Evolutionary conservation across 768 basidiomycete species (phyloP).

Genomic region (Termitomyces sp.): DNA sequence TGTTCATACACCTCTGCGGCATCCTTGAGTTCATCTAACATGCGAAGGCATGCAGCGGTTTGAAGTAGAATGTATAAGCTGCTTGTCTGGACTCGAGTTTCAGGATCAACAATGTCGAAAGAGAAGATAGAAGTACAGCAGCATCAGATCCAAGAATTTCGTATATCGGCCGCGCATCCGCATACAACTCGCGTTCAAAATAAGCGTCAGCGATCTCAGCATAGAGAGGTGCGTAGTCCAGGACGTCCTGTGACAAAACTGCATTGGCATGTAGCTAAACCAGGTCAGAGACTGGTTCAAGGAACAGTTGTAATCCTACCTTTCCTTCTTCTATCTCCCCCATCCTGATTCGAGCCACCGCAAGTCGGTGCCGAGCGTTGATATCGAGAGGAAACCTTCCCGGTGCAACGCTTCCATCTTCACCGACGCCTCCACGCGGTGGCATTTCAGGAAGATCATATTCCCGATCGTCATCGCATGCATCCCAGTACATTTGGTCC

Average conservation of each 20-base stretch:
- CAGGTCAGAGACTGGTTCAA: not conserved
- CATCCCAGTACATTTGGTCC: constrained; percentile 74
- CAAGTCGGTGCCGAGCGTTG: constrained; percentile 78
- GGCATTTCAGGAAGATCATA: constrained; percentile 51
- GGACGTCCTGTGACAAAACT: constrained; percentile 64
- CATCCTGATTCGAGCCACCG: constrained; percentile 75
- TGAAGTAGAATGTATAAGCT: constrained; percentile 66
- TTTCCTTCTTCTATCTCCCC: constrained; percentile 78
- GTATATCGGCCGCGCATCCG: constrained; percentile 76
- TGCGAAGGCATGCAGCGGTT: constrained; percentile 77
- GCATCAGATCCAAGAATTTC: constrained; percentile 71
- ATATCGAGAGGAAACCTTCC: constrained; percentile 64
- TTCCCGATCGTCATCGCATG: constrained; percentile 83
- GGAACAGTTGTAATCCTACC: constrained; percentile 35
- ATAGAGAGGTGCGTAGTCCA: constrained; percentile 75
- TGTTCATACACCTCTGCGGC: constrained; percentile 83
- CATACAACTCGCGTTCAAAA: constrained; percentile 69
- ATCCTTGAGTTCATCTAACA: constrained; percentile 66
- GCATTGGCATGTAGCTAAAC: constrained; percentile 69
- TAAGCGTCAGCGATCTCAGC: constrained; percentile 83
- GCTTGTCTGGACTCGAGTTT: constrained; percentile 49
- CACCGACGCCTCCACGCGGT: constrained; percentile 20
- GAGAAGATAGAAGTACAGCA: constrained; percentile 40
- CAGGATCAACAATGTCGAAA: not conserved
- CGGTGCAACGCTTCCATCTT: constrained; percentile 42